Base-by-base conservation (phyloP, 1,139 yeast species). In the Candida albicans region DNA sequence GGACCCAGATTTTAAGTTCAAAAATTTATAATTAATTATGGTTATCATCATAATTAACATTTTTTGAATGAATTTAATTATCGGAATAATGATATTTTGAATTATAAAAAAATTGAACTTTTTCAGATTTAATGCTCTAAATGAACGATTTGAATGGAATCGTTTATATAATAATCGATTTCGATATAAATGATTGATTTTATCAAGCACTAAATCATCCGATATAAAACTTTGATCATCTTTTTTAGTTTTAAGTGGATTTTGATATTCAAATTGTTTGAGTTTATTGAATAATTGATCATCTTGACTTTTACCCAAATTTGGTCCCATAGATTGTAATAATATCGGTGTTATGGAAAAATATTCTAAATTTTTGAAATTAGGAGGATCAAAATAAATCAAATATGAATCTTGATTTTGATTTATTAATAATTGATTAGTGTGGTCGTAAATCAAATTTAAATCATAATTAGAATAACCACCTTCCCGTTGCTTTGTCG, bases 281-380 rank as follows among this genome's bases (percentile, higher is more conserved):
- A 48, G 25, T 38, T 43, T 46, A 1, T 11, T 28, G 22, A 45
- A 43, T 11, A 47, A 33, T 11, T 42, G 32, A 11, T 15, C 1
- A 33, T 26, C 9, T 46, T 33, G 12, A 45, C 35, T 7, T 39
- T 22, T 1, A 36, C 39, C 7, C 41, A 32, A 6, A 38, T 37
- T 37, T 47, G 51, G 10, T 32, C 50, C 70, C 61, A 76, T 72
- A 2, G 85, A 74, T 50, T 85, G 90, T 40, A 85, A 73, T 29
- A 79, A 71, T 33, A 85, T 86, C 0, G 97, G 96, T 22, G 75
- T 69, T 4, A 87, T 64, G 0, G 97, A 84, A 53, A 82, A 86
- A 60, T 87, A 89, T 55, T 91, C 96, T 73, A 93, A 76, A 48
- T 80, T 77, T 35, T 73, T 72, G 24, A 87, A 81, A 41, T 79